These are phyloP conservation scores for Prosopis cineraria DNA, from an alignment of 306 rosid species.

Conservation along the genomic window DNA sequence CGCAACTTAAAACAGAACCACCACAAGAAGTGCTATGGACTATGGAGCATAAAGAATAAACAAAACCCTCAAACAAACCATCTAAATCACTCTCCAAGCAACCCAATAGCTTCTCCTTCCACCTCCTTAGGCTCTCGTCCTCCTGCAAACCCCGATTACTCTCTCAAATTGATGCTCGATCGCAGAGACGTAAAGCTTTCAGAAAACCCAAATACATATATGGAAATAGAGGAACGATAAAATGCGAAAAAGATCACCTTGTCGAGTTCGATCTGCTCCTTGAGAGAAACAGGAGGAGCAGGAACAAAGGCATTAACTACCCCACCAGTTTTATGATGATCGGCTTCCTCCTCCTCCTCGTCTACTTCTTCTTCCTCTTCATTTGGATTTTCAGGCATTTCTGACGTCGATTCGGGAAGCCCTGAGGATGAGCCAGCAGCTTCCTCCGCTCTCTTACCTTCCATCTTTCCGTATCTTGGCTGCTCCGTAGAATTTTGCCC, in stretches of 20 bases:
- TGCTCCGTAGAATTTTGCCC: background rate
- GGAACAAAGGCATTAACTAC: slow-evolving; percentile 59
- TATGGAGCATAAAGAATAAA: slow-evolving; percentile 23
- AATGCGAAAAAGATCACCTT: slow-evolving; percentile 51
- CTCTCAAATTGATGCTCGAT: slow-evolving; percentile 25
- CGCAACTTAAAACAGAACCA: slow-evolving; percentile 25
- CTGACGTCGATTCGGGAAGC: slow-evolving; percentile 36
- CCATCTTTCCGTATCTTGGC: slow-evolving; percentile 45
- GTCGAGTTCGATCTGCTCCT: slow-evolving; percentile 91
- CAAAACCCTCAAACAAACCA: slow-evolving; percentile 55
- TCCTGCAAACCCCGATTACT: slow-evolving; percentile 54
- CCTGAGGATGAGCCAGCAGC: slow-evolving; percentile 73
- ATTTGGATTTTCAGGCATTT: slow-evolving; percentile 44
- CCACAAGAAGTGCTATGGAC: background rate
- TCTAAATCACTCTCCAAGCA: slow-evolving; percentile 78
- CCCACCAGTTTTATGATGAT: slow-evolving; percentile 36
- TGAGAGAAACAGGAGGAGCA: slow-evolving; percentile 87
- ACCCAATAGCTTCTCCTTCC: slow-evolving; percentile 98
- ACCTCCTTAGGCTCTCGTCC: slow-evolving; percentile 96
- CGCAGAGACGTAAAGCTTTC: slow-evolving; percentile 9
- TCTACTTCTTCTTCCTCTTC: slow-evolving; percentile 17
- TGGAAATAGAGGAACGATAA: slow-evolving; percentile 2
- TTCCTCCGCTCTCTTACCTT: slow-evolving; percentile 59
- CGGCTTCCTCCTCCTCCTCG: slow-evolving; percentile 41
- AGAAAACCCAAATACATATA: slow-evolving; percentile 21